Evolutionary conservation across 345 rosid species (phyloP).

Genomic region (Gossypium ekmanianum): DNA sequence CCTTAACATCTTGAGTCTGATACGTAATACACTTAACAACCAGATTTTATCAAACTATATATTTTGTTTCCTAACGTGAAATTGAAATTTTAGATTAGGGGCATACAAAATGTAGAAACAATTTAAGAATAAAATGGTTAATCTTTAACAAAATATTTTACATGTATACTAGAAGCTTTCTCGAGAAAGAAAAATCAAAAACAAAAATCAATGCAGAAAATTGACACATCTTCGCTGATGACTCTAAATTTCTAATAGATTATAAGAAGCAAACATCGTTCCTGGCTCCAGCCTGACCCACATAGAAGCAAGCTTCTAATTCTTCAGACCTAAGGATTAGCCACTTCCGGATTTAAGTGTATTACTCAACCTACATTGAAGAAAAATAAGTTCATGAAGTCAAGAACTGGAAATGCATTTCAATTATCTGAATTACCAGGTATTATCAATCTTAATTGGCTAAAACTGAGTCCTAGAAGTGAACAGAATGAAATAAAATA

Average conservation of each 20-base stretch:
- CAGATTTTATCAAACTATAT: too few relatives aligned
- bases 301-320: slow-evolving; percentile 17
- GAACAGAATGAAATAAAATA: background rate
- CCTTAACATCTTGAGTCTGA: too few relatives aligned
- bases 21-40: too few relatives aligned
- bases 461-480: too few relatives aligned
- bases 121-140: background rate
- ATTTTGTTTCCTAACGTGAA: background rate
- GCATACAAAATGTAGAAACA: background rate
- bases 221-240: background rate
- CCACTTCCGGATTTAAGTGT: slow-evolving; percentile 44
- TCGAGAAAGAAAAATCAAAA: background rate
- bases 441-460: background rate
- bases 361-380: slow-evolving; percentile 53
- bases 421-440: background rate
- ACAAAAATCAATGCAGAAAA: background rate
- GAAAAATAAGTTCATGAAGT: background rate
- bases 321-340: slow-evolving; percentile 13
- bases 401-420: background rate
- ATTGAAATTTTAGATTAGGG: background rate
- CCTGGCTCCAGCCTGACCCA: background rate
- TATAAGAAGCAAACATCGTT: slow-evolving; percentile 1
- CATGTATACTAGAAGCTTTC: slow-evolving; percentile 9
- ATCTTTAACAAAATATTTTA: background rate
- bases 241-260: slow-evolving; percentile 4